Conservation (phyloP, 1,284 basidiomycete species). For the Melampsora allii-populina region DNA sequence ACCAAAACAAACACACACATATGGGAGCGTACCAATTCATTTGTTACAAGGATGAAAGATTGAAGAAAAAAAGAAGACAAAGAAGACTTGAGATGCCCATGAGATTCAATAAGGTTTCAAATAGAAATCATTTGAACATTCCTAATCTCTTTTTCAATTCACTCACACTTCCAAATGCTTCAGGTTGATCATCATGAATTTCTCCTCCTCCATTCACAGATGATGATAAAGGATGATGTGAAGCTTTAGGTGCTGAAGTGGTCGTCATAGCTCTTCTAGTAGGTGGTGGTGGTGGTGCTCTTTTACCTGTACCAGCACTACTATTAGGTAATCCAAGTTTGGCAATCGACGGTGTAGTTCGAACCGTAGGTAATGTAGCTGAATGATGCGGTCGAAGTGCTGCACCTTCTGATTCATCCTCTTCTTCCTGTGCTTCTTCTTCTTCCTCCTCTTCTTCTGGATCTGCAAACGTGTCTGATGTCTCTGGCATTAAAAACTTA, state of each 20-base stretch:
- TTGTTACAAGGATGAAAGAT: no score
- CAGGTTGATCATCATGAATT: constrained; percentile 2
- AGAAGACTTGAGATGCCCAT: neutral
- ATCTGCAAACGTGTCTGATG: constrained; percentile 35
- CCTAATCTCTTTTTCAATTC: constrained; percentile 41
- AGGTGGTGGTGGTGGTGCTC: constrained; percentile 34
- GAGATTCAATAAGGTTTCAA: neutral
- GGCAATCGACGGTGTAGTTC: neutral
- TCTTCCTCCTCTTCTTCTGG: constrained; percentile 31
- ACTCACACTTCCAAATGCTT: constrained; percentile 42
- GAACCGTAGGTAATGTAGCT: neutral
- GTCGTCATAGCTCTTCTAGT: constrained; percentile 14
- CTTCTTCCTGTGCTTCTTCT: constrained; percentile 11
- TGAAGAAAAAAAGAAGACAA: neutral
- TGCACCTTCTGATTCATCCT: constrained; percentile 29
- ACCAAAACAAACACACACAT: no score
- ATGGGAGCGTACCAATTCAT: no score
- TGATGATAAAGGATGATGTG: neutral
- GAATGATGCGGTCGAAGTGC: constrained; percentile 7
- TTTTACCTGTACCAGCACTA: constrained; percentile 28
- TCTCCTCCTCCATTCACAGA: neutral
- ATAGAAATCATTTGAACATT: constrained; percentile 18
- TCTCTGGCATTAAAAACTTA: constrained; percentile 6
- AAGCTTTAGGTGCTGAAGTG: neutral
- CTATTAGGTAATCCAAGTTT: constrained; percentile 2